A percentile compares a stretch with the other conserved stretches of the same genome.
phyloP scores from a whole-genome alignment of 345 rosid genomes.

The Moricandia moricandioides region DNA sequence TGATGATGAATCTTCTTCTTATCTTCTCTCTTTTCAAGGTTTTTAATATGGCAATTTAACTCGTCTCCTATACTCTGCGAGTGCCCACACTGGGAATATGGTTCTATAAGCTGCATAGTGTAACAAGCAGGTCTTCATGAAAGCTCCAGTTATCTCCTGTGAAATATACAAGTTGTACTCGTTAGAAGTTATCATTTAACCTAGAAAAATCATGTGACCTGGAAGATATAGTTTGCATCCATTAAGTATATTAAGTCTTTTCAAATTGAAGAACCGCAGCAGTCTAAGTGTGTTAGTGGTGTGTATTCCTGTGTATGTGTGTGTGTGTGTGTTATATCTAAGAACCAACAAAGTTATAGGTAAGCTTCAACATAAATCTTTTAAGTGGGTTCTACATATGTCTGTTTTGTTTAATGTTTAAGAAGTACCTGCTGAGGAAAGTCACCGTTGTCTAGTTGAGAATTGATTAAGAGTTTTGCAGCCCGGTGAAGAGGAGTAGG shows the following conservation, averaged over 20 bases:
- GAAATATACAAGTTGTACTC: constrained; percentile 7
- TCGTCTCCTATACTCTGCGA: constrained; percentile 56
- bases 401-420: neutral
- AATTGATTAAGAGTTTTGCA: constrained; percentile 62
- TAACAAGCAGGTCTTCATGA: constrained; percentile 75
- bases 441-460: constrained; percentile 61
- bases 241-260: neutral
- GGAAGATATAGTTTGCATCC: neutral
- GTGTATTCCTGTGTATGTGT: too few species aligned
- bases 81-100: constrained; percentile 70
- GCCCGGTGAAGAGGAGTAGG: constrained; percentile 59
- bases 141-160: constrained; percentile 74
- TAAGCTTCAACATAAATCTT: neutral
- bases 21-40: constrained; percentile 9
- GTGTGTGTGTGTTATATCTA: too few species aligned
- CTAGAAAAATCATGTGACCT: neutral
- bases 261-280: neutral
- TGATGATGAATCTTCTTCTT: constrained; percentile 7
- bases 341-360: neutral
- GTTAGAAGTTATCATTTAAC: neutral
- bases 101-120: constrained; percentile 73
- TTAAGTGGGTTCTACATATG: neutral
- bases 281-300: neutral
- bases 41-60: constrained; percentile 41
- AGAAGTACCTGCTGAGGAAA: constrained; percentile 57